Evolutionary conservation across 768 basidiomycete genomes (phyloP), one percentile per base, ranked within the genome.

Genomic region (Psilocybe cyanescens): DNA sequence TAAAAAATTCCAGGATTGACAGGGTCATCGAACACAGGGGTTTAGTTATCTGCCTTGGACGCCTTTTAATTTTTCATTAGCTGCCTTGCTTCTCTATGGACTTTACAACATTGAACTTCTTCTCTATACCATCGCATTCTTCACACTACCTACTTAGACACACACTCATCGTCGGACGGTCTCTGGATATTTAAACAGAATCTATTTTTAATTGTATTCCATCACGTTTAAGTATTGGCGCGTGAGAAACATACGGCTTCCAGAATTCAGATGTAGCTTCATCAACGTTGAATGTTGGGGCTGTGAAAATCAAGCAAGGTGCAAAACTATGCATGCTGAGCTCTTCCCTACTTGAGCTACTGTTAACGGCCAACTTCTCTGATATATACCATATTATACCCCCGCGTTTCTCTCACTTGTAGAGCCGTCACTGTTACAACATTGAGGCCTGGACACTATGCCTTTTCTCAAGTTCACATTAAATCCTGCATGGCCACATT

Each of bases 401-500:
- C 55, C n/a, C 24, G 8, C 24, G 14, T 31, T 45, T 35, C 8
- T 39, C 37, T 30, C 14, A 29, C 8, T 55, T 14, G n/a, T 28
- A 41, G 14, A n/a, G 5, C 41, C 14, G 41, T 2, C 4, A 44
- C 11, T 35, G 46, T 37, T n/a, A 8, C 31, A 17, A 14, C 39
- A 12, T 44, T 41, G 28, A 50, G 52, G 31, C 19, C 54, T 29
- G 24, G 12, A 55, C 46, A 63, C 45, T 30, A 73, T 71, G 67
- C 50, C 59, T 28, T 55, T 72, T 7, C 50, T 67, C 50, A 69
- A 65, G 50, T 63, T 66, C 24, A 55, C 60, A 16, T 59, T 81
- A 47, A 81, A 81, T 71, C 78, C 76, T 49, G 74, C 76, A 53
- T 85, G 85, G 83, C 79, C 79, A 35, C 85, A 87, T 62, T 80